Evolutionary conservation across 306 rosid species (phyloP).

Genomic region (Fagus crenata): DNA sequence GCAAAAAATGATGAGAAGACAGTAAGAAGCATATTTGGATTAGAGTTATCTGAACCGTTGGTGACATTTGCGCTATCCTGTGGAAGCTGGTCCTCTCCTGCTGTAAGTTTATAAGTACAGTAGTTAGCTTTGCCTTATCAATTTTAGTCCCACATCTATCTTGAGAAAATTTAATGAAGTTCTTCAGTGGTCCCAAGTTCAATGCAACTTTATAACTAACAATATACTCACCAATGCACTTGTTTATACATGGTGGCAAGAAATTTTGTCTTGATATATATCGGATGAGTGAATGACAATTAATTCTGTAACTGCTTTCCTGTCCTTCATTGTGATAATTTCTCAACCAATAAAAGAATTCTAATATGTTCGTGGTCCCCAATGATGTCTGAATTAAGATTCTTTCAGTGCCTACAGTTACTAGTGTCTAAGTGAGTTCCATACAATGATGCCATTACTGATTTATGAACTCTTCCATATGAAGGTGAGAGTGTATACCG

Average conservation of each 20-base stretch:
- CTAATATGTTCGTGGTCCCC: neutral
- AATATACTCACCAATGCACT: neutral
- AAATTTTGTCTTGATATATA: neutral
- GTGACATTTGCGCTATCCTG: slow-evolving; percentile 93
- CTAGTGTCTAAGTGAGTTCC: neutral
- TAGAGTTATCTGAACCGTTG: slow-evolving; percentile 93
- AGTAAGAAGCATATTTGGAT: slow-evolving; percentile 63
- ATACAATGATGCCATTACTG: slow-evolving; percentile 1
- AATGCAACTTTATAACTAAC: neutral
- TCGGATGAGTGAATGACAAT: neutral
- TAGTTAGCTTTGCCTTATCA: neutral
- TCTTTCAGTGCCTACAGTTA: neutral
- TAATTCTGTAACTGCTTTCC: neutral
- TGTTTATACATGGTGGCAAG: neutral
- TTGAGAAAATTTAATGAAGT: neutral
- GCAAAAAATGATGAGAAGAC: slow-evolving; percentile 64
- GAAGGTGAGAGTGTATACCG: slow-evolving; percentile 91
- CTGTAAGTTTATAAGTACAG: slow-evolving; percentile 57
- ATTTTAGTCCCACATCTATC: neutral
- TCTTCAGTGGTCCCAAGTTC: slow-evolving; percentile 12
- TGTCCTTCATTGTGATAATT: neutral
- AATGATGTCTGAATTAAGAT: neutral
- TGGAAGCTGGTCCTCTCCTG: slow-evolving; percentile 99
- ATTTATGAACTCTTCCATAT: slow-evolving; percentile 34
- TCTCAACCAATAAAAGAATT: neutral